These are phyloP conservation scores for Claviceps purpurea DNA, from an alignment of 2,329 filamentous ascomycete genomes.

Conservation along the genomic window DNA sequence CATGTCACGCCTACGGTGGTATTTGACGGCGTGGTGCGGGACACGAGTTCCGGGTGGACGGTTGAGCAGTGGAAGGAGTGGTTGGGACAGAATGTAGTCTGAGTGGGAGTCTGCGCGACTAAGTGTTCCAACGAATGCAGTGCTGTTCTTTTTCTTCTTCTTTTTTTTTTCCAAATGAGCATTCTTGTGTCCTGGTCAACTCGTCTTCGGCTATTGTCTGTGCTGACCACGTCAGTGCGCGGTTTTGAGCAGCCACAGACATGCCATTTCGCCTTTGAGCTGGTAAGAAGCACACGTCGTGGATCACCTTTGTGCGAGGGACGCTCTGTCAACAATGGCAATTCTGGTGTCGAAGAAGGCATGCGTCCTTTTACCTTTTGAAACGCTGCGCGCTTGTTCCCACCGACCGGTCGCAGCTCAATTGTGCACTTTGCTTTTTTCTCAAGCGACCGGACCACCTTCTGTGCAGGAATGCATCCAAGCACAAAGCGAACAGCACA, in stretches of 20 bases:
- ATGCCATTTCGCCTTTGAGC: background rate
- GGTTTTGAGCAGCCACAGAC: background rate
- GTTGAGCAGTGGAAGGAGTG: constrained; percentile 76
- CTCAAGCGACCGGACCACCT: too few species aligned
- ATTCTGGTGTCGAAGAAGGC: background rate
- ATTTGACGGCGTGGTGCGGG: constrained; percentile 74
- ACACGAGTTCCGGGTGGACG: constrained; percentile 68
- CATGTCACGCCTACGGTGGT: constrained; percentile 88
- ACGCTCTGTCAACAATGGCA: background rate
- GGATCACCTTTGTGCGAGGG: background rate
- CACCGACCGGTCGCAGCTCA: background rate
- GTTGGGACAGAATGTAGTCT: constrained; percentile 44
- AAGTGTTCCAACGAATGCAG: background rate
- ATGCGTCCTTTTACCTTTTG: too few species aligned
- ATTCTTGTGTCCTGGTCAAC: background rate
- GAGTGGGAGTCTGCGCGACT: background rate
- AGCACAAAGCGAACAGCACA: too few species aligned
- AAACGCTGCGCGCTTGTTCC: background rate
- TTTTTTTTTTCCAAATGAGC: background rate
- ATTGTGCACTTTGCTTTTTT: background rate
- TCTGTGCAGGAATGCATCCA: too few species aligned
- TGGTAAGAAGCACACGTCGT: background rate
- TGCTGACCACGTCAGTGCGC: background rate
- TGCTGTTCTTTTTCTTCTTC: background rate
- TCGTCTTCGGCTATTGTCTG: background rate